Conservation (phyloP, 2,329 filamentous ascomycete genomes). For the Trichoderma polysporum region DNA sequence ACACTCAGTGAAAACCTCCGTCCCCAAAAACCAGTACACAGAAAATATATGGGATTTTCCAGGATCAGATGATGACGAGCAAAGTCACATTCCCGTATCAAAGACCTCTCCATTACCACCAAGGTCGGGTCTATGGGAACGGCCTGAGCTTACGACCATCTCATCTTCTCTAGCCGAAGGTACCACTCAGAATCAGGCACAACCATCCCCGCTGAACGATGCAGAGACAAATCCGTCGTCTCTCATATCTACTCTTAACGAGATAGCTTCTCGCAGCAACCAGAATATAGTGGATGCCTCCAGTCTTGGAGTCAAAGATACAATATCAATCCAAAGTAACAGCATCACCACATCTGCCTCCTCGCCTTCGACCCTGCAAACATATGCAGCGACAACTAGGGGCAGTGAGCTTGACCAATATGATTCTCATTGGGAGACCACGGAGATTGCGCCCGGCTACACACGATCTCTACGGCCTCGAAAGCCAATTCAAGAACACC, state of each 20-base stretch:
- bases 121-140: neutral
- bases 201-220: neutral
- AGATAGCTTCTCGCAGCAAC: neutral
- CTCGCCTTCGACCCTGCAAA: neutral
- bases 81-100: conserved; percentile 20
- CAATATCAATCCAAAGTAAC: neutral
- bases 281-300: neutral
- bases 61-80: conserved; percentile 32
- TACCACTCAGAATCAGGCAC: neutral
- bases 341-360: neutral
- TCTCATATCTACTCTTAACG: conserved; percentile 20
- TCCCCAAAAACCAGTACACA: neutral
- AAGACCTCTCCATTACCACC: neutral
- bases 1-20: neutral
- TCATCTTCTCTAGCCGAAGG: neutral
- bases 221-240: conserved; percentile 34
- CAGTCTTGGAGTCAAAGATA: neutral
- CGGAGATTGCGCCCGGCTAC: conserved; percentile 34
- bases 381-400: neutral
- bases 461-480: conserved; percentile 56
- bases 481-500: conserved; percentile 61
- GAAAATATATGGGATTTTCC: conserved; percentile 18
- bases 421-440: conserved; percentile 27
- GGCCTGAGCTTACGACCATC: neutral
- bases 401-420: conserved; percentile 11